A percentile compares a stretch with the other conserved stretches of the same genome.
These are phyloP conservation scores for Diplotaxis tenuifolia DNA, from an alignment of 345 rosid genomes.

Conservation along the genomic window DNA sequence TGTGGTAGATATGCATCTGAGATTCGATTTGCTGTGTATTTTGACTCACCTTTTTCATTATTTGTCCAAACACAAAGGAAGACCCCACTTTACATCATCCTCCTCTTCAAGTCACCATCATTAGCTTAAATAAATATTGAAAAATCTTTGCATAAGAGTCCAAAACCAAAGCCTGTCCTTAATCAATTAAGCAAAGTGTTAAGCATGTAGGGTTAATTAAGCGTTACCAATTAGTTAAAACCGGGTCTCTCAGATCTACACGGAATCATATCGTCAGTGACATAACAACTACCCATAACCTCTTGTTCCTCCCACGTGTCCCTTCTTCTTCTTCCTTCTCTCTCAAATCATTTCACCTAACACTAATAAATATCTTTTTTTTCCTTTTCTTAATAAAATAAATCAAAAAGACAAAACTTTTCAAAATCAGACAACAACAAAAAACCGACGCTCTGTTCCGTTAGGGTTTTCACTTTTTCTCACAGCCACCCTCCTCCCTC, in stretches of 20 bases:
- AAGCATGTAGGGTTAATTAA: neutral
- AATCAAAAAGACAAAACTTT: neutral
- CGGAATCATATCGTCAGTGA: conserved; percentile 13
- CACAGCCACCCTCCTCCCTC: neutral
- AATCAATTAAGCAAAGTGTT: conserved; percentile 1
- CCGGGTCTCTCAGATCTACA: conserved; percentile 25
- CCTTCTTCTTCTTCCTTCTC: conserved; percentile 16
- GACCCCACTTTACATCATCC: neutral
- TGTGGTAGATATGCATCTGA: conserved; percentile 5
- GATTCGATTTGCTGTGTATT: conserved; percentile 11
- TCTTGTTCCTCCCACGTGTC: conserved; percentile 29
- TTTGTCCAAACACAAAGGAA: neutral
- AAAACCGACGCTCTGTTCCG: conserved; percentile 18
- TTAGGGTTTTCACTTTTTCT: conserved; percentile 37
- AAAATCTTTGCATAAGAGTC: neutral
- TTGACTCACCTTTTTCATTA: conserved; percentile 6
- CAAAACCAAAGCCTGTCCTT: neutral
- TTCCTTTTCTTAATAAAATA: neutral
- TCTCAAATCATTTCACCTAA: conserved; percentile 33
- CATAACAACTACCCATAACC: conserved; percentile 4
- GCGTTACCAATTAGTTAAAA: neutral
- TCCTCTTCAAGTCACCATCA: neutral
- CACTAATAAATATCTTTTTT: neutral
- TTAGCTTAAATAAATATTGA: neutral
- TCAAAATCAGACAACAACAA: conserved; percentile 17